Base-by-base conservation (phyloP, 2,329 filamentous ascomycete genomes). In the Aspergillaceae sp. region DNA sequence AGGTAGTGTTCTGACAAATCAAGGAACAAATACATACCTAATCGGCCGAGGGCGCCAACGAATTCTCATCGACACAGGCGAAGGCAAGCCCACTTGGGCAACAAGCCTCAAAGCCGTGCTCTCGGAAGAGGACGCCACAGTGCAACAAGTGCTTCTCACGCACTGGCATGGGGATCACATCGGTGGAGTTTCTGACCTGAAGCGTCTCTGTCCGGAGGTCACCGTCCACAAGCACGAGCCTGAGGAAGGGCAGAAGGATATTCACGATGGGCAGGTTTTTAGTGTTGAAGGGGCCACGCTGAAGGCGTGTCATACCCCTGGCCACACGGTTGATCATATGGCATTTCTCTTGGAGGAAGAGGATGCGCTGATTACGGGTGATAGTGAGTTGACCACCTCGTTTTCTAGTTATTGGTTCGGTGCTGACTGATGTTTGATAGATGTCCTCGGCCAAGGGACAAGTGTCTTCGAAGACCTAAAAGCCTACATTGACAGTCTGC, bases 81-180 rank as follows among this genome's bases (percentile, higher is more conserved):
- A 95, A 66, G 92, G 91, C 41, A 78, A 74, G 48, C 78, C 82
- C 2, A 74, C 78, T 32, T 98, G 91, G 91, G 74, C 80, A 37
- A 65, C 74, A 0, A 76, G 79, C 0, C 68, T 98, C 33, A 77
- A 78, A 52, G 68, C 73, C 3, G 79, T 83, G 0, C 74, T 97
- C 2, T 65, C 73, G 5, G 69, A 79, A 27, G 86, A 94, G 62
- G 76, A 82, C 27, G 84, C 84, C 19, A 77, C 73, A 0, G 72
- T 97, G 27, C 73, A 79, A n/a, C 71, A 75, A 11, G 82, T 83
- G 0, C 73, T 98, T 26, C 74, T 98, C 42, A 94, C 90, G 0
- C 92, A 98, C 65, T 94, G 90, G 88, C 92, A 98, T 62, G 78
- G 72, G 37, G 92, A 98, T 61, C 92, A 98, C 61, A 77, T 83